phyloP scores from a whole-genome alignment of 129 eudicot species.

The Chrysanthemum makinoi region DNA sequence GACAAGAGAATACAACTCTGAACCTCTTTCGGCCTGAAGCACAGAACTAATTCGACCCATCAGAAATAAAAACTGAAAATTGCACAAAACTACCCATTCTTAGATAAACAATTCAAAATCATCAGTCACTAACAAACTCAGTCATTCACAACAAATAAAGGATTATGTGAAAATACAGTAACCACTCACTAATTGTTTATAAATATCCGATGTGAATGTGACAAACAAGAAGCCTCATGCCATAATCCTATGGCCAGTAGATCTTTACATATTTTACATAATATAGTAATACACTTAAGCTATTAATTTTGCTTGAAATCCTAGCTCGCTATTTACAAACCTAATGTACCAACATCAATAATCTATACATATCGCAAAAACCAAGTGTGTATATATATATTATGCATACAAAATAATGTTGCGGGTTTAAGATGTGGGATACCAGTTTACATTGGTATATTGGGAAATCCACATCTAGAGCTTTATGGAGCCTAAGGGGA shows the following conservation, averaged over 20 bases:
- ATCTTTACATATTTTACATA: not conserved
- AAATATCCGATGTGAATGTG: not conserved
- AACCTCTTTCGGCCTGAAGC: no score
- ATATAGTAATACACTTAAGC: conserved; percentile 3
- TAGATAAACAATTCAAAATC: no score
- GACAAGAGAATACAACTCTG: no score
- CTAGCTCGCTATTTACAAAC: conserved; percentile 32
- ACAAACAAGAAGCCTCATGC: not conserved
- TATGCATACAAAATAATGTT: conserved; percentile 15
- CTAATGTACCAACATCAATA: conserved; percentile 3
- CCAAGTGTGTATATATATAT: not conserved
- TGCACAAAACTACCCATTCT: no score
- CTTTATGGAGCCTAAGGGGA: conserved; percentile 37
- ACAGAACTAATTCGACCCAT: no score
- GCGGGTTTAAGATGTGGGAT: not conserved
- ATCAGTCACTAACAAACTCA: not conserved
- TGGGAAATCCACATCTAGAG: not conserved
- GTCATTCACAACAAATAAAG: not conserved
- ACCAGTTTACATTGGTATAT: conserved; percentile 14
- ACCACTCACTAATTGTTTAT: not conserved
- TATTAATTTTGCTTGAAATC: conserved; percentile 5
- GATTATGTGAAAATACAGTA: not conserved
- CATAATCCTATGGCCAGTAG: not conserved
- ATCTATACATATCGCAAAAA: conserved; percentile 21
- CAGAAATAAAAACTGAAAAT: no score